Percentiles rank a stretch among this genome's conserved stretches.
Conservation (phyloP, 1,284 basidiomycete species). For the Sanghuangporus baumii region DNA sequence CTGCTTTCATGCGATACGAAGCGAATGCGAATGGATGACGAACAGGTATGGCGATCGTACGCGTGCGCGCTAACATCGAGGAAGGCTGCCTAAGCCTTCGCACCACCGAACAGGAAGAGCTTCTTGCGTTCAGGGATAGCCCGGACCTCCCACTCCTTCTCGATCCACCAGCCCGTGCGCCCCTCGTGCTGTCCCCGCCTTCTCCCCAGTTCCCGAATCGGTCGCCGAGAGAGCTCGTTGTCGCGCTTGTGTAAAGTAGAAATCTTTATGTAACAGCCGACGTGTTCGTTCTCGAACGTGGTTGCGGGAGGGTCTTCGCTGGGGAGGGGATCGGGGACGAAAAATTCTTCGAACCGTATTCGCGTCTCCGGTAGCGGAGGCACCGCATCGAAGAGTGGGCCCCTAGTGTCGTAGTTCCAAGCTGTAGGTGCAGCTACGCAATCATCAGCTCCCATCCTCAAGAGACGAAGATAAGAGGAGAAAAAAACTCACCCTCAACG, state of each 20-base stretch:
- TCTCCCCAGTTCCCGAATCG: not conserved
- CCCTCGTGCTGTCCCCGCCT: slow-evolving; percentile 9
- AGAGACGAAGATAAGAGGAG: not conserved
- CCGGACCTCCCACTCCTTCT: slow-evolving; percentile 16
- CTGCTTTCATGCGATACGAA: not conserved
- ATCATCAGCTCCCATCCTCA: not conserved
- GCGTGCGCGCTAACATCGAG: not conserved
- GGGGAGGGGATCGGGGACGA: slow-evolving; percentile 9
- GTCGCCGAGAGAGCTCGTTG: slow-evolving; percentile 3
- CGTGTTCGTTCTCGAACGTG: not conserved
- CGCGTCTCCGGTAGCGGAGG: slow-evolving; percentile 9
- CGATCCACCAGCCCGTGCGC: slow-evolving; percentile 13
- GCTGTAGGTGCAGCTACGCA: not conserved
- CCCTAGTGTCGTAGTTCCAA: slow-evolving; percentile 5
- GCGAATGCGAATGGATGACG: not conserved
- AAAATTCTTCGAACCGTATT: slow-evolving; percentile 10
- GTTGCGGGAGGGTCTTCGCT: not conserved
- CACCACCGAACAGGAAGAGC: slow-evolving; percentile 12
- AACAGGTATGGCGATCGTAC: not conserved
- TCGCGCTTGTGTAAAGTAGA: slow-evolving; percentile 4
- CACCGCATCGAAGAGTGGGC: slow-evolving; percentile 12
- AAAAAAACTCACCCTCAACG: slow-evolving; percentile 9
- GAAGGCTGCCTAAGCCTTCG: not conserved
- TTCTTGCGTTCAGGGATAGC: slow-evolving; percentile 13
- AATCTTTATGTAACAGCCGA: not conserved